These are phyloP conservation scores for Waltergamsia citrina DNA, from an alignment of 2,329 filamentous ascomycete genomes.

Conservation along the genomic window DNA sequence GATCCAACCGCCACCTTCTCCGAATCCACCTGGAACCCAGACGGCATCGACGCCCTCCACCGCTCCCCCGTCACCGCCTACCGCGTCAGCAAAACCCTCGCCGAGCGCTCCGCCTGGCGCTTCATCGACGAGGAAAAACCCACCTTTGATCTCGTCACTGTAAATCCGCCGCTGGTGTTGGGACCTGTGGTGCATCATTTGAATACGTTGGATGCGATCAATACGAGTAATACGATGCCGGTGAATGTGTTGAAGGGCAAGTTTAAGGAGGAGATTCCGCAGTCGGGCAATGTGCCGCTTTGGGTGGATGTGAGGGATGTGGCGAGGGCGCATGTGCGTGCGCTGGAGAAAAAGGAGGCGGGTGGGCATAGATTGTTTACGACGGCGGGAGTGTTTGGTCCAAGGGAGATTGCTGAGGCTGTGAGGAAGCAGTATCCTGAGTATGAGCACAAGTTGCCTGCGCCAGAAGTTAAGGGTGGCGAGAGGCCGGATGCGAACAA, in stretches of 20 bases:
- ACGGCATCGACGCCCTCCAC: slow-evolving; percentile 38
- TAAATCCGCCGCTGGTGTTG: slow-evolving; percentile 35
- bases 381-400: slow-evolving; percentile 35
- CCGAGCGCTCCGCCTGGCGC: slow-evolving; percentile 22
- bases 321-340: slow-evolving; percentile 41
- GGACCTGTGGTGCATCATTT: slow-evolving; percentile 32
- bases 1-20: slow-evolving; percentile 41
- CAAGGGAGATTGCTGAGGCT: slow-evolving; percentile 31
- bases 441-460: slow-evolving; percentile 35
- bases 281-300: slow-evolving; percentile 27
- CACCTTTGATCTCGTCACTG: slow-evolving; percentile 31
- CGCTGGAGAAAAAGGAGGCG: slow-evolving; percentile 36
- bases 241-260: slow-evolving; percentile 38
- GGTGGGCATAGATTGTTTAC: slow-evolving; percentile 42
- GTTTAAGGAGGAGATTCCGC: slow-evolving; percentile 34
- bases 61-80: slow-evolving; percentile 28
- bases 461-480: slow-evolving; percentile 31
- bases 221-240: slow-evolving; percentile 36
- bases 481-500: slow-evolving; percentile 25
- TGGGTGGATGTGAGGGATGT: slow-evolving; percentile 50
- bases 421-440: slow-evolving; percentile 40
- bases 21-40: slow-evolving; percentile 46
- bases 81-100: slow-evolving; percentile 22
- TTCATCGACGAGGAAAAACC: slow-evolving; percentile 14
- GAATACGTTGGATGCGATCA: slow-evolving; percentile 20